Base-by-base conservation (phyloP, 495 filamentous ascomycete genomes). In the Lophiotrema nucula region DNA sequence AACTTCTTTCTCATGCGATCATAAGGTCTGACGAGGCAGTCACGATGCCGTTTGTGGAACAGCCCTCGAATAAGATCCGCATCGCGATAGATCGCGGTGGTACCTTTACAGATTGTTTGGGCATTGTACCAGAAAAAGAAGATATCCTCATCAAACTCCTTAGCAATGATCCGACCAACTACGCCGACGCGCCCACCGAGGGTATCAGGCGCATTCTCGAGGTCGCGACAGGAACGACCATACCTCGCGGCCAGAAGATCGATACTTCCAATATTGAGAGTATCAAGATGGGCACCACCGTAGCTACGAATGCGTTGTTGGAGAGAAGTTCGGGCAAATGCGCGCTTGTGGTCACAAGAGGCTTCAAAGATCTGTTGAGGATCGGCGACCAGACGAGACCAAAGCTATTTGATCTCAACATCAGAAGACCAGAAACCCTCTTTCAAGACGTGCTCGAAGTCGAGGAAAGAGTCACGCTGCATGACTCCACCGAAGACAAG, bases 151-250 rank as follows among this genome's bases (percentile, higher is more conserved):
- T 96, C 67, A 96, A 96, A 72, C 77, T 96, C 0, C 81, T 96
- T 4, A 93, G 89, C n/a, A 88, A 92, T 44, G 90, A 96, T 70
- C 90, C 90, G 44, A 77, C 82, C 49, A 92, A 96, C 70, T 96
- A 96, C 64, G 77, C 83, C 46, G 90, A 96, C 80, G 90, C 90
- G 1, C 90, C 90, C 1, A 83, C 91, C 5, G 90, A 96, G 68
- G 53, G 53, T 8, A 56, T 56, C 16, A 18, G 53, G 21, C 39
- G 53, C 4, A 47, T 56, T 26, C 53, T 56, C 6, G 39, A 56
- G 42, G 5, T 33, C 11, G 53, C 53, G 21, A 53, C 26, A 10
- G 42, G 42, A 11, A 33, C 39, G 1, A 1, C 22, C 22, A 46
- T 56, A 28, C 41, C 38, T 2, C 23, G 53, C 11, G 53, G 53